Conservation (phyloP, 2,329 filamentous ascomycete species). For the Exophiala viscosa region DNA sequence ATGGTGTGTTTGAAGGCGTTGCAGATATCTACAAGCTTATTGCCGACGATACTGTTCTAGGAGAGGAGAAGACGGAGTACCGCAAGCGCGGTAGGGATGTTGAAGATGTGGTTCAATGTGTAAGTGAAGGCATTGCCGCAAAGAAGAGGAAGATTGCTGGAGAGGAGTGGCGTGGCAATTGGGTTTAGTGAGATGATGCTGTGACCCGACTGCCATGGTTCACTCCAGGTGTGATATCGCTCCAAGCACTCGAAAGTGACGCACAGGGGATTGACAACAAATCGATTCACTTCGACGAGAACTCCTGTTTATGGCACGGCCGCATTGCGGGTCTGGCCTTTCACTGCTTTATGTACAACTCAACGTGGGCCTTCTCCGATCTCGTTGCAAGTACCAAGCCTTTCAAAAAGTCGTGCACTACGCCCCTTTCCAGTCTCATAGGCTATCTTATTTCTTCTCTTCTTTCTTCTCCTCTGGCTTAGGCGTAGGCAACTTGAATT, state of each 20-base stretch:
- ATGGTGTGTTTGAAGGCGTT: slow-evolving; percentile 30
- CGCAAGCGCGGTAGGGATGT: slow-evolving; percentile 40
- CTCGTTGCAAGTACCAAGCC: too few relatives aligned
- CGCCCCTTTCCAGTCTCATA: too few relatives aligned
- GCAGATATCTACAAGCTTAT: slow-evolving; percentile 51
- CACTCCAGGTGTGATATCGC: too few relatives aligned
- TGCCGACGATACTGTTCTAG: slow-evolving; percentile 48
- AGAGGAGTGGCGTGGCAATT: slow-evolving; percentile 23
- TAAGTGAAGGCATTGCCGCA: slow-evolving; percentile 35
- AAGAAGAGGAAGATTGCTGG: slow-evolving; percentile 28
- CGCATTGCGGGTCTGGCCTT: too few relatives aligned
- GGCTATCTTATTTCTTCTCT: slow-evolving; percentile 71
- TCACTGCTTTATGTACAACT: too few relatives aligned
- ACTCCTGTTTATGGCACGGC: too few relatives aligned
- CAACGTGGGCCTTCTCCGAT: too few relatives aligned
- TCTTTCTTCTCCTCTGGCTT: slow-evolving; percentile 93
- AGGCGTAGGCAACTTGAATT: slow-evolving; percentile 91
- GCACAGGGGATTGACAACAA: too few relatives aligned
- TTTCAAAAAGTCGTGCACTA: too few relatives aligned
- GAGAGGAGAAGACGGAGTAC: slow-evolving; percentile 41
- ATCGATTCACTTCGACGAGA: too few relatives aligned
- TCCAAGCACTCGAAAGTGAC: too few relatives aligned
- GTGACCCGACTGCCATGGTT: too few relatives aligned
- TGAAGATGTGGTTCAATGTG: slow-evolving; percentile 43
- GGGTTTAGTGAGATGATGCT: background rate